Evolutionary conservation across 2,329 filamentous ascomycete genomes (phyloP), one percentile per base, ranked within the genome.

Genomic region (Arthrobotrys megalospora): DNA sequence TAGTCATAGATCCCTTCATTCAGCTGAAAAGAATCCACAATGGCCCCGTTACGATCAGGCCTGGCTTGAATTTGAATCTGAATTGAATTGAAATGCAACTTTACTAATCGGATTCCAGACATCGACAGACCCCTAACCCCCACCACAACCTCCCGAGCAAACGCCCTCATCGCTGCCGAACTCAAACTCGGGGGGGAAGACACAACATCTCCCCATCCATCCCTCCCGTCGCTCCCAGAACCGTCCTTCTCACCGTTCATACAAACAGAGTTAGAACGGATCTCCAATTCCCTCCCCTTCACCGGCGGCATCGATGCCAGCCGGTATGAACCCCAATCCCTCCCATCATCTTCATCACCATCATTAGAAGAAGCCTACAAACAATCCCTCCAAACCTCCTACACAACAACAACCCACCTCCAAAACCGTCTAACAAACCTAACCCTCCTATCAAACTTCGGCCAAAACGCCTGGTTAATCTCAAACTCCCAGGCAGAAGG

Each of bases 381-480:
- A 28, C 14, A n/a, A 14, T 21, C 64, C 12, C 43, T 80, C 21
- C 53, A 76, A 28, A 62, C 62, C 14, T 79, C 81, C 6, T 82
- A 82, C 48, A 69, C 80, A 19, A 80, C 81, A 5, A 76, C 71
- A 34, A 78, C 75, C 2, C 41, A 81, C 80, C 86, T 90, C 11
- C 80, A 83, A 11, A 82, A 85, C n/a, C 88, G 89, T 2, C 84
- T 88, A 63, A 87, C 88, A 50, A 90, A 91, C 84, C 89, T 97
- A 16, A 86, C 87, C 0, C 87, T 97, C n/a, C 88, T 97, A 19
- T 92, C 96, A 82, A 88, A 88, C 63, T 91, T 91, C 84, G 96
- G 95, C 81, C 93, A 93, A 85, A 97, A 97, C 84, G 91, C 93
- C 8, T 98, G 96, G 95, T 87, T 99, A 69, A 88, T 97, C 7